Evolutionary conservation across 2,329 filamentous ascomycete species (phyloP), one percentile per base, ranked within the genome.

Genomic region (Diatrype stigma): DNA sequence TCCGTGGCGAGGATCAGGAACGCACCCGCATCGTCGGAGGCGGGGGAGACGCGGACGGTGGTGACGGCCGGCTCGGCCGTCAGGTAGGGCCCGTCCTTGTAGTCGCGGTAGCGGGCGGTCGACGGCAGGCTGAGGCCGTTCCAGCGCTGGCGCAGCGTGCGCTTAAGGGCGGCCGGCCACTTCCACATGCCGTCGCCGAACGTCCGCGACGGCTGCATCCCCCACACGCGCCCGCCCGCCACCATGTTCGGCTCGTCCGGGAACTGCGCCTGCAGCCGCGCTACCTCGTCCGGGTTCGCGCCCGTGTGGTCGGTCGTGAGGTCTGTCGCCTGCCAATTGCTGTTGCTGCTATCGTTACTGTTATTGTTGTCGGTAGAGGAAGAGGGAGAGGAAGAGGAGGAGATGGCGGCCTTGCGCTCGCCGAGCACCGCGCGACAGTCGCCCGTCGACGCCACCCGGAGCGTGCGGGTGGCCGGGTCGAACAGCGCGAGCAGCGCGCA

Each of bases 151-250:
- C 73, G 70, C 17, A 75, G 67, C 2, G 71, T 64, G 32, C 69
- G 63, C 51, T 78, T 71, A 6, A 80, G 66, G 2, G 76, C 71
- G 14, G 75, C 61, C 3, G 78, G 64, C 82, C 84, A 88, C 63
- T 89, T 89, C 82, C 82, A 87, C 51, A 79, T 74, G 47, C 78
- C 74, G 62, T 89, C 85, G 16, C 86, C 86, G 61, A 90, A 89
- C 0, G 82, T 85, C 5, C 86, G 75, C 0, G 84, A 82, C 1
- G 87, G 75, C 37, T 72, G 71, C 38, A 82, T 75, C 1, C 86
- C 85, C 52, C 87, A 73, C 0, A 88, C 66, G 1, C 86, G 77
- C 0, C 85, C 85, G 16, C 74, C 70, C 51, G 76, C 72, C 3
- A 88, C 72, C 11, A 84, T 74, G 8, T 76, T 69, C 17, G 76